Percentiles rank a stretch among this genome's conserved stretches.
phyloP scores from a whole-genome alignment of 164 flowering plant genomes.

The Dillenia suffruticosa region DNA sequence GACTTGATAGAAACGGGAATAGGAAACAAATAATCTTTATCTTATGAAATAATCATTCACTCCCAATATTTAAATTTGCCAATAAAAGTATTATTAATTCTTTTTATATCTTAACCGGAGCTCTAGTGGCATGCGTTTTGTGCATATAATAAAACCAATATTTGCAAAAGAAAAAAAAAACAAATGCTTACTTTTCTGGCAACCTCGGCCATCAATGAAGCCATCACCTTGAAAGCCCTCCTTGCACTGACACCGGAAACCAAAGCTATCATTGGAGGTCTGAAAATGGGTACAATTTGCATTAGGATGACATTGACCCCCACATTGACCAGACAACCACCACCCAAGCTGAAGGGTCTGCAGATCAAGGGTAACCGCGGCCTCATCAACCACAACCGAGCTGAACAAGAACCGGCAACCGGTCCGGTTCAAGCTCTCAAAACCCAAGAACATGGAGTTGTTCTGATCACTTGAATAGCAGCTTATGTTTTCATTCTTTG shows the following conservation, averaged over 20 bases:
- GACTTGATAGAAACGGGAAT: no score
- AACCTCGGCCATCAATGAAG: conserved; percentile 31
- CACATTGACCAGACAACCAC: conserved; percentile 45
- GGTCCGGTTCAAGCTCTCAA: conserved; percentile 8
- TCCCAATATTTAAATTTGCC: no score
- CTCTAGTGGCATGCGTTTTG: no score
- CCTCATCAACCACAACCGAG: conserved; percentile 25
- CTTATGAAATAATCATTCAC: no score
- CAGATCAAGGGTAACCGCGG: conserved; percentile 25
- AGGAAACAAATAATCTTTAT: no score
- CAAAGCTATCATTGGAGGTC: conserved; percentile 7
- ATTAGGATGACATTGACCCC: conserved; percentile 16
- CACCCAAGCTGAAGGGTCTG: conserved; percentile 37
- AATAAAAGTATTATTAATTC: no score
- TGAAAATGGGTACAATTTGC: conserved; percentile 24
- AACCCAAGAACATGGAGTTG: conserved; percentile 15
- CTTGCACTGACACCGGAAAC: conserved; percentile 41
- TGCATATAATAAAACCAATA: neutral
- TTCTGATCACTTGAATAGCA: conserved; percentile 24
- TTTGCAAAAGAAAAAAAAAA: neutral
- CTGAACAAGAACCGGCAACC: conserved; percentile 32
- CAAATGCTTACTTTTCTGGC: conserved; percentile 44
- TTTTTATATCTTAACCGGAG: no score
- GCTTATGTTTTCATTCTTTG: conserved; percentile 18
- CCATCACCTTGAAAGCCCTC: conserved; percentile 51